Evolutionary conservation across 2,329 filamentous ascomycete species (phyloP), one percentile per base, ranked within the genome.

Genomic region (Graphiopsis chlorocephala): DNA sequence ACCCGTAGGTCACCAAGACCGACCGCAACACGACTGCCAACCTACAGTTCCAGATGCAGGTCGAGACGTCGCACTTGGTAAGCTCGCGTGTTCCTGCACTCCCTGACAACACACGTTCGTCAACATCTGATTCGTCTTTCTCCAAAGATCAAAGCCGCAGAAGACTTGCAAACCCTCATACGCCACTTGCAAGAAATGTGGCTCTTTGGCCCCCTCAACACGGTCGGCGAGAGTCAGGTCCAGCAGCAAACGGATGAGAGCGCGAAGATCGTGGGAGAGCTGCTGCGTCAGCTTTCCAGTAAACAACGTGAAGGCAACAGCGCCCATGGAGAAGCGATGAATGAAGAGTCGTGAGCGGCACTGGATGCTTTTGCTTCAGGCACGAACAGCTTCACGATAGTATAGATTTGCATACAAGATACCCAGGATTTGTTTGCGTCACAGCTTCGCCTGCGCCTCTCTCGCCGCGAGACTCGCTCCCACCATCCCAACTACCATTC

Each of bases 171-270:
- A 65, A 81, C 82, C 14, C 74, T 90, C 15, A 87, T 85, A 28
- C 83, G 87, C 25, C 81, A 83, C 28, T 79, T 90, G 76, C 88
- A 90, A 72, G 87, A 90, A 72, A 80, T 86, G 25, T 90, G 88
- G 88, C 78, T 89, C 6, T 89, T 88, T 70, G 88, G 88, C 3
- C 85, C 85, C 64, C 79, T 90, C 50, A 82, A 88, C 64, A 88
- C 85, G 0, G 73, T 88, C 1, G 81, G 74, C 17, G 70, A 74
- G 35, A 79, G 71, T 72, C 79, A 66, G 71, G 78, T 66, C 70
- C 80, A 75, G 74, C 76, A 70, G 65, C 73, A 74, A 66, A 75
- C 82, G 33, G 83, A 85, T 67, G 76, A 77, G 59, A 79, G 82
- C 70, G 81, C 80, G 11, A 75, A 71, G 62, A 78, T 74, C n/a